phyloP scores from a whole-genome alignment of 768 basidiomycete genomes.

The Amanita jacksonii region DNA sequence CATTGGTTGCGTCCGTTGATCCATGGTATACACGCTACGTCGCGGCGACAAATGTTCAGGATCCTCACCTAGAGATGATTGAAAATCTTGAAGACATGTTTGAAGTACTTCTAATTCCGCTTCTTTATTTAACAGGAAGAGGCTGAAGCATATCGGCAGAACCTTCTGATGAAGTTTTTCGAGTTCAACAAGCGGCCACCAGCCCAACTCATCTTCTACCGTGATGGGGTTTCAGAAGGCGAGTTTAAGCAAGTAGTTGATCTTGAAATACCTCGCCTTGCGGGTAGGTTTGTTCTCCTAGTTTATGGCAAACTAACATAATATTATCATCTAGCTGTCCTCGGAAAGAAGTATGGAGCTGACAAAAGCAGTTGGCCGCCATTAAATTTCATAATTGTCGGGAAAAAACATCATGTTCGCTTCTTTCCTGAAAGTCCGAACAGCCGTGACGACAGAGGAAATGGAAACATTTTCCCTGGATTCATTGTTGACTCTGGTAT shows the following conservation, averaged over 20 bases:
- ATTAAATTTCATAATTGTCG: constrained; percentile 50
- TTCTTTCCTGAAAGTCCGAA: constrained; percentile 30
- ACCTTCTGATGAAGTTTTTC: constrained; percentile 12
- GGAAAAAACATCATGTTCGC: constrained; percentile 49
- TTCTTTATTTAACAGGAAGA: too few species aligned
- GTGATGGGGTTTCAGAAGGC: constrained; percentile 39
- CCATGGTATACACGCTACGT: constrained; percentile 33
- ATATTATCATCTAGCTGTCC: background rate
- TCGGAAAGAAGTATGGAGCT: constrained; percentile 2
- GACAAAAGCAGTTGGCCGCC: constrained; percentile 21
- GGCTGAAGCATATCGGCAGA: constrained; percentile 6
- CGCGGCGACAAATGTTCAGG: constrained; percentile 31
- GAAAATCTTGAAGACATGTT: constrained; percentile 32
- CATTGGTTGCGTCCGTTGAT: constrained; percentile 51
- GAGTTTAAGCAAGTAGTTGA: constrained; percentile 26
- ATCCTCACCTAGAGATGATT: constrained; percentile 39
- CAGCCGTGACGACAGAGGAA: constrained; percentile 25
- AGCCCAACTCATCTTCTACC: constrained; percentile 31
- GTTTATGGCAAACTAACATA: background rate
- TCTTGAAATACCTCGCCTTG: constrained; percentile 36
- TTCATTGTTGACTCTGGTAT: constrained; percentile 29
- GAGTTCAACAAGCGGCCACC: constrained; percentile 15
- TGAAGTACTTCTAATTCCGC: constrained; percentile 12
- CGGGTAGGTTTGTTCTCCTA: constrained; percentile 21
- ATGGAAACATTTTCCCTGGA: constrained; percentile 44